Percentiles rank a stretch among this genome's conserved stretches.
Conservation (phyloP, 225 moss, liverwort and hornwort species). For the Lunularia cruciata region DNA sequence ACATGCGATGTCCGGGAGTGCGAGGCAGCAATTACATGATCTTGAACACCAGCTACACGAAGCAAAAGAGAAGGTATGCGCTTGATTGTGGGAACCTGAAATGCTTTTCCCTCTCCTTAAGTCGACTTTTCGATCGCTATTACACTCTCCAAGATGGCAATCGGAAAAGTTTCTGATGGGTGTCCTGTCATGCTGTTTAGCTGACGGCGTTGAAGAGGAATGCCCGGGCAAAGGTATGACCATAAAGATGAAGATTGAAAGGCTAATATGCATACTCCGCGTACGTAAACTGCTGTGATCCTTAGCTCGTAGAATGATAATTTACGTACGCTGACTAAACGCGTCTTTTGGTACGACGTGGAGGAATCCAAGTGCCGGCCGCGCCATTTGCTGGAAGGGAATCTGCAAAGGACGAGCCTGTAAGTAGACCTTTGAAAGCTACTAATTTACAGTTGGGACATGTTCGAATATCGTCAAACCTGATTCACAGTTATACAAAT, state of each 20-base stretch:
- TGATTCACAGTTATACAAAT: slow-evolving; percentile 22
- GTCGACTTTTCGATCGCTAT: too few species aligned
- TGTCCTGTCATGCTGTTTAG: slow-evolving; percentile 28
- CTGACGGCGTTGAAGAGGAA: slow-evolving; percentile 59
- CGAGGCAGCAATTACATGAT: too few species aligned
- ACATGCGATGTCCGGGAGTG: too few species aligned
- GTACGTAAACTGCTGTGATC: not conserved
- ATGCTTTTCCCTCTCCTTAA: too few species aligned
- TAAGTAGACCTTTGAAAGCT: slow-evolving; percentile 28
- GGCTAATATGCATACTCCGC: not conserved
- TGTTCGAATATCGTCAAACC: not conserved
- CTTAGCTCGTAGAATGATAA: too few species aligned
- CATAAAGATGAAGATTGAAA: slow-evolving; percentile 41
- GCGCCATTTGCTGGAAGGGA: slow-evolving; percentile 39
- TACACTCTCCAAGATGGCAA: too few species aligned
- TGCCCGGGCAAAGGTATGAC: slow-evolving; percentile 36
- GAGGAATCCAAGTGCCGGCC: slow-evolving; percentile 52
- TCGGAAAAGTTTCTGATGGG: not conserved
- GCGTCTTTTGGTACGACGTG: not conserved
- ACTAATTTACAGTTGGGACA: not conserved
- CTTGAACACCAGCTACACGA: too few species aligned
- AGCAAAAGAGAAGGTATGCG: too few species aligned
- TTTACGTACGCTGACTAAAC: not conserved
- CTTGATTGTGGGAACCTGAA: too few species aligned
- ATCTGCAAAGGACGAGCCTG: slow-evolving; percentile 45